Percentiles rank a stretch among this genome's conserved stretches.
Conservation (phyloP, 495 filamentous ascomycete genomes). For the Pyrenula aspistea region DNA sequence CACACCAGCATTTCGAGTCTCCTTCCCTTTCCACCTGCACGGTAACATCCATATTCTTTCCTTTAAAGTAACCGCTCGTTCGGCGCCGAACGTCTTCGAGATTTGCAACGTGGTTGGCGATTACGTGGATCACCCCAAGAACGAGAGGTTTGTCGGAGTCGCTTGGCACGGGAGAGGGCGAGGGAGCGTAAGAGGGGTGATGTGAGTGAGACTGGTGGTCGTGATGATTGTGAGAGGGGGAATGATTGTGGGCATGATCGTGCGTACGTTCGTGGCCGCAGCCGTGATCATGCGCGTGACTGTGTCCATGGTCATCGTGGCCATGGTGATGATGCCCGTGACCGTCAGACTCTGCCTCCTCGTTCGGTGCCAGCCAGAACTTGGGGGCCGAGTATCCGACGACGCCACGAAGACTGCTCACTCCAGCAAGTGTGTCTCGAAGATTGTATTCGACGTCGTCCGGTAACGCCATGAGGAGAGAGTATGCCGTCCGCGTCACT, state of each 20-base stretch:
- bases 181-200: slow-evolving; percentile 12
- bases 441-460: slow-evolving; percentile 80
- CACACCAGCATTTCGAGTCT: slow-evolving; percentile 72
- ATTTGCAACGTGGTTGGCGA: slow-evolving; percentile 55
- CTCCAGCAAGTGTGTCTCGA: slow-evolving; percentile 71
- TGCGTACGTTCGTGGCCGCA: slow-evolving; percentile 13
- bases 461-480: slow-evolving; percentile 72
- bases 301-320: slow-evolving; percentile 15
- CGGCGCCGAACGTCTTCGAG: slow-evolving; percentile 66
- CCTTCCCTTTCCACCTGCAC: slow-evolving; percentile 70
- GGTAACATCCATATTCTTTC: slow-evolving; percentile 57
- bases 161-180: slow-evolving; percentile 8
- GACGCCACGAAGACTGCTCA: slow-evolving; percentile 74
- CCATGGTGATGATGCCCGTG: slow-evolving; percentile 17
- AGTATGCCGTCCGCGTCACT: slow-evolving; percentile 70
- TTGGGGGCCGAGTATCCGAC: slow-evolving; percentile 76
- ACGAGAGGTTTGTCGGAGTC: slow-evolving; percentile 34
- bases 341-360: slow-evolving; percentile 7
- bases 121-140: slow-evolving; percentile 73
- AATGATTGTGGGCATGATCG: slow-evolving; percentile 15
- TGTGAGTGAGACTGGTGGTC: slow-evolving; percentile 5
- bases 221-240: slow-evolving; percentile 11
- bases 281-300: slow-evolving; percentile 6
- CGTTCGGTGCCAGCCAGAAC: slow-evolving; percentile 85
- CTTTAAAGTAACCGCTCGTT: slow-evolving; percentile 41